phyloP scores from a whole-genome alignment of 345 rosid genomes.

The Arabidopsis arenosa region DNA sequence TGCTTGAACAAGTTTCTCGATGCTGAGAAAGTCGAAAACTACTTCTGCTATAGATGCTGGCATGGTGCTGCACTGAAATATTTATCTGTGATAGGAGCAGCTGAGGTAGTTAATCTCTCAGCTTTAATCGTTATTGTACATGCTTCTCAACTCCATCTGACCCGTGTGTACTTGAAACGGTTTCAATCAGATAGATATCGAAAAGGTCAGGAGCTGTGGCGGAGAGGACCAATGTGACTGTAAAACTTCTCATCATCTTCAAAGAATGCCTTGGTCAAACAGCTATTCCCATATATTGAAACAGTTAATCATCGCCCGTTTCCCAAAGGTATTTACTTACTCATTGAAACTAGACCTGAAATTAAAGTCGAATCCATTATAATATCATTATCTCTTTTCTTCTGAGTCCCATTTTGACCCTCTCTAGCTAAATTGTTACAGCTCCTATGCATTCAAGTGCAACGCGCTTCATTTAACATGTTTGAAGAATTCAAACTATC shows the following conservation, averaged over 20 bases:
- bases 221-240: conserved; percentile 70
- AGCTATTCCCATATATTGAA: conserved; percentile 59
- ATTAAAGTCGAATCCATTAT: not conserved
- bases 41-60: conserved; percentile 83
- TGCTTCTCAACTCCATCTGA: conserved; percentile 8
- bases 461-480: conserved; percentile 65
- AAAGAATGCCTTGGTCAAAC: conserved; percentile 75
- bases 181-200: conserved; percentile 54
- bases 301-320: conserved; percentile 67
- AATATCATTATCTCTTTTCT: not conserved
- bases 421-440: conserved; percentile 44
- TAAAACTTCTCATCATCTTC: conserved; percentile 48
- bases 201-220: conserved; percentile 60
- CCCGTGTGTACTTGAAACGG: conserved; percentile 1
- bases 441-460: conserved; percentile 88
- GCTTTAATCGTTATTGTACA: not conserved
- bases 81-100: conserved; percentile 51
- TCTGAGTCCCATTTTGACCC: conserved; percentile 3
- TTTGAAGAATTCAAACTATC: conserved; percentile 74
- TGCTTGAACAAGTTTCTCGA: conserved; percentile 71
- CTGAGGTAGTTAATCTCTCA: conserved; percentile 53
- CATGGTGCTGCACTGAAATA: conserved; percentile 72
- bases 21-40: conserved; percentile 69
- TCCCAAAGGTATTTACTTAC: conserved; percentile 63
- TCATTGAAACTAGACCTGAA: conserved; percentile 11